Conservation (phyloP, 768 basidiomycete species). For the Tylopilus sp. region DNA sequence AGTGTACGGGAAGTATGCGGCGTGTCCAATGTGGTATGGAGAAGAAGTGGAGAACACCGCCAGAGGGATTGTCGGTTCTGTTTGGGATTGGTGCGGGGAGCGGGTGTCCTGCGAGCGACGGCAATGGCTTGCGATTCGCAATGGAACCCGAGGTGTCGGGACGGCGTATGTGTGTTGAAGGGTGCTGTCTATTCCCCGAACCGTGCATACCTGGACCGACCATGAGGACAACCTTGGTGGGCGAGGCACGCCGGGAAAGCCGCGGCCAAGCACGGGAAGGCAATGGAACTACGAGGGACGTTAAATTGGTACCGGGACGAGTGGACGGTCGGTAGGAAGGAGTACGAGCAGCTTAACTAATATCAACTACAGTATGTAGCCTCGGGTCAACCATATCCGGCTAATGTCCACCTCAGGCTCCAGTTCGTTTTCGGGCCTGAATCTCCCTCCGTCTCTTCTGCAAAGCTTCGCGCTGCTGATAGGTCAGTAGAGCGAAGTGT, state of each 20-base stretch:
- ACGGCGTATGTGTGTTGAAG: constrained; percentile 26
- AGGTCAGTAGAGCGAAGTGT: constrained; percentile 7
- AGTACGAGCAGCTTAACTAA: constrained; percentile 13
- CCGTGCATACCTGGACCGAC: constrained; percentile 40
- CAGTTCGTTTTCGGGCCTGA: constrained; percentile 34
- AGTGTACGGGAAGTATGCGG: too few relatives aligned
- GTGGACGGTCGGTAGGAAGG: constrained; percentile 9
- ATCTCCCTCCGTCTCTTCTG: constrained; percentile 56
- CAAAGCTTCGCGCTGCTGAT: constrained; percentile 53
- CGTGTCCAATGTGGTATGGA: constrained; percentile 65
- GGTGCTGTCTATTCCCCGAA: constrained; percentile 33
- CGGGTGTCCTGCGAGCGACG: constrained; percentile 49
- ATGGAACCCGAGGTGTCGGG: constrained; percentile 26
- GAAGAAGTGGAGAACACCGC: constrained; percentile 47
- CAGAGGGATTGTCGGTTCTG: constrained; percentile 38
- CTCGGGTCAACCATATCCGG: too few relatives aligned
- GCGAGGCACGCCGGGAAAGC: background rate
- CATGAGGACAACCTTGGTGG: constrained; percentile 25
- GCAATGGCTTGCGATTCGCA: constrained; percentile 28
- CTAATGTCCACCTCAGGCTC: background rate
- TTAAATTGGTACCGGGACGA: too few relatives aligned
- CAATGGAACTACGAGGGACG: too few relatives aligned
- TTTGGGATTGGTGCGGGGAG: constrained; percentile 42
- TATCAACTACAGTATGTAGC: background rate
- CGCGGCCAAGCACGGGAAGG: background rate